Percentiles rank a stretch among this genome's conserved stretches.
phyloP scores from a whole-genome alignment of 202 grass and related monocot genomes.

The Bolboschoenoplectus hybrid region DNA sequence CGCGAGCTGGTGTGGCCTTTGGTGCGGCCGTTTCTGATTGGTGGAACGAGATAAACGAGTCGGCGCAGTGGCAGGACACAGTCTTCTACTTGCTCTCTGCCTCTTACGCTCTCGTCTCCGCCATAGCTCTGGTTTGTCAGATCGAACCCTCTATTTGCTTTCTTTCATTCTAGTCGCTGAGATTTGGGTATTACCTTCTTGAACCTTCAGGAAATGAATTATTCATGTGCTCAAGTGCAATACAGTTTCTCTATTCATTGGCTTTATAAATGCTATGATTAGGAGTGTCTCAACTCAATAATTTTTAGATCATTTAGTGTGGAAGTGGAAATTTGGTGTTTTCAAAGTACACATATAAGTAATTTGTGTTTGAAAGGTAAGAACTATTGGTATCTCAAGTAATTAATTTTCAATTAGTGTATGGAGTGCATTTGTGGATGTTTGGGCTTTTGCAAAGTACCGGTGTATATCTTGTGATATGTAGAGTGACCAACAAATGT shows the following conservation, averaged over 20 bases:
- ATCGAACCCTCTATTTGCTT: not conserved
- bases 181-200: not conserved
- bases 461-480: not conserved
- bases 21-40: conserved; percentile 45
- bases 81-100: conserved; percentile 88
- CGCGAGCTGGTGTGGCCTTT: conserved; percentile 9
- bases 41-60: conserved; percentile 81
- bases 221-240: not conserved
- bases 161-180: conserved; percentile 6
- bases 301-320: not conserved
- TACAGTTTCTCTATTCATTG: not conserved
- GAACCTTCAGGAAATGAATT: not conserved
- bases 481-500: not conserved
- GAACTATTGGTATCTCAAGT: not conserved
- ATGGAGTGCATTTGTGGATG: not conserved
- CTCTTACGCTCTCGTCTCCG: conserved; percentile 76
- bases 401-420: not conserved
- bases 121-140: conserved; percentile 65
- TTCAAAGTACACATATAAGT: not conserved
- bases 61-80: conserved; percentile 70
- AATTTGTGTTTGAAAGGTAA: not conserved
- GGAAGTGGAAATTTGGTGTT: not conserved
- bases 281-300: conserved; percentile 10
- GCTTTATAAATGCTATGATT: conserved; percentile 15
- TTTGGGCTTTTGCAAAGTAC: not conserved